Conservation (phyloP, 305 asterid genomes). For the Fraxinus nigra region DNA sequence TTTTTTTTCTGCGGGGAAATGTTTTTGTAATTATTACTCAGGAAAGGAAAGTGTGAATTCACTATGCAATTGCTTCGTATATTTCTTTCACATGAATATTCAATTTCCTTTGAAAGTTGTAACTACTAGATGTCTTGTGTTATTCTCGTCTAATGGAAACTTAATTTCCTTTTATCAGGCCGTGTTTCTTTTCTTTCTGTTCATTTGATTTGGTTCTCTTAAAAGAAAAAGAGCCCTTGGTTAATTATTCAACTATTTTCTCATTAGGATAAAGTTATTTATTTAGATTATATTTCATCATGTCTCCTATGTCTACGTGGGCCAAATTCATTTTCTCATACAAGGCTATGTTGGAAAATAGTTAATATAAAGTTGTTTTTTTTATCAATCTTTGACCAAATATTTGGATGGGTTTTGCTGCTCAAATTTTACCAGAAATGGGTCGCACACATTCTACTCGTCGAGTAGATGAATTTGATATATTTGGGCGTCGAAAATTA, state of each 20-base stretch:
- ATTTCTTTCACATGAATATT: constrained; percentile 27
- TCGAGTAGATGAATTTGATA: neutral
- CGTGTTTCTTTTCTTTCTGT: neutral
- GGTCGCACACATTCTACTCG: neutral
- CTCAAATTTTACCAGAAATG: neutral
- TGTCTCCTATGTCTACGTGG: neutral
- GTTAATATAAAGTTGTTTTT: neutral
- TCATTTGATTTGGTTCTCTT: neutral
- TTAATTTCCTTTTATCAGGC: neutral
- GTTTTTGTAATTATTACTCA: constrained; percentile 34
- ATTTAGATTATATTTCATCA: neutral
- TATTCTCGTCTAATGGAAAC: constrained; percentile 24
- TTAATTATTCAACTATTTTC: neutral
- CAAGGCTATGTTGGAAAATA: neutral
- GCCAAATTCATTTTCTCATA: neutral
- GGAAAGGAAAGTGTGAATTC: constrained; percentile 25
- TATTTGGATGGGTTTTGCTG: neutral
- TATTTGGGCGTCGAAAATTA: neutral
- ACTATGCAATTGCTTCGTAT: constrained; percentile 7
- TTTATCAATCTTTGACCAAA: neutral
- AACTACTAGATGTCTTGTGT: constrained; percentile 30
- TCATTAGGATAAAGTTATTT: neutral
- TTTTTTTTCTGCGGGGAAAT: constrained; percentile 33
- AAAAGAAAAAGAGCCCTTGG: neutral
- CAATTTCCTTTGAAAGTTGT: constrained; percentile 28